These are phyloP conservation scores for Blastomyces gilchristii DNA, from an alignment of 2,329 filamentous ascomycete genomes.

Conservation along the genomic window DNA sequence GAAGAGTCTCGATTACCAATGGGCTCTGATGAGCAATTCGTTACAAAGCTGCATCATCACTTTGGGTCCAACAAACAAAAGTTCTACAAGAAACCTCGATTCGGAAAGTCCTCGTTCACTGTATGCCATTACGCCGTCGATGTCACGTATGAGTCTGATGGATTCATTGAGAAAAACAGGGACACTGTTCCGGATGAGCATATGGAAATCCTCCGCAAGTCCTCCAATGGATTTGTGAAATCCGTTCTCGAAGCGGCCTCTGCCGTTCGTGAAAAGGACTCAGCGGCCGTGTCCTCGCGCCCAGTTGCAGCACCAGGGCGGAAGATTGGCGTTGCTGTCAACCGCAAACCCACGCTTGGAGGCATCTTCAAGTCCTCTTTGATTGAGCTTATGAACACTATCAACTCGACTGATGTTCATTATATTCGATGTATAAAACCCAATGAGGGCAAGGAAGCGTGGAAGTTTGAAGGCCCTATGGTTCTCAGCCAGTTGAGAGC, in stretches of 20 bases:
- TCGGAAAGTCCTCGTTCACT: conserved; percentile 94
- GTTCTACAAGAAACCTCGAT: conserved; percentile 97
- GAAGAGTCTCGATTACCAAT: conserved; percentile 95
- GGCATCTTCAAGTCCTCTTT: conserved; percentile 98
- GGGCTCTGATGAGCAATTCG: conserved; percentile 94
- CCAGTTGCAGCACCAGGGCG: conserved; percentile 61
- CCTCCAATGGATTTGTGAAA: conserved; percentile 73
- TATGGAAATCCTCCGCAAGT: conserved; percentile 79
- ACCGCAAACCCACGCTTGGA: conserved; percentile 91
- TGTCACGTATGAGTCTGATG: conserved; percentile 96
- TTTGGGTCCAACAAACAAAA: conserved; percentile 83
- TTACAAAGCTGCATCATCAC: conserved; percentile 91
- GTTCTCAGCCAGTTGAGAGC: conserved; percentile 92
- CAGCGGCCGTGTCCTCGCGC: conserved; percentile 56
- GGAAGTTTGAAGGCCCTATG: conserved; percentile 99
- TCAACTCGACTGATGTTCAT: conserved; percentile 95
- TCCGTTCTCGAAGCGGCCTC: conserved; percentile 78
- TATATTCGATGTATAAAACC: conserved; percentile 99
- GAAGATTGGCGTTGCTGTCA: conserved; percentile 82
- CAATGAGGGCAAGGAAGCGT: conserved; percentile 90
- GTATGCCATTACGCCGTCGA: conserved; percentile 98
- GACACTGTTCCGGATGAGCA: conserved; percentile 98
- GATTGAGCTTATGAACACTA: conserved; percentile 96
- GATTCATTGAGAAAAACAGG: conserved; percentile 98
- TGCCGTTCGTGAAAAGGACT: conserved; percentile 82